Evolutionary conservation across 208 protist genomes (phyloP), one percentile per base, ranked within the genome.

Genomic region (Leishmania turanica): DNA sequence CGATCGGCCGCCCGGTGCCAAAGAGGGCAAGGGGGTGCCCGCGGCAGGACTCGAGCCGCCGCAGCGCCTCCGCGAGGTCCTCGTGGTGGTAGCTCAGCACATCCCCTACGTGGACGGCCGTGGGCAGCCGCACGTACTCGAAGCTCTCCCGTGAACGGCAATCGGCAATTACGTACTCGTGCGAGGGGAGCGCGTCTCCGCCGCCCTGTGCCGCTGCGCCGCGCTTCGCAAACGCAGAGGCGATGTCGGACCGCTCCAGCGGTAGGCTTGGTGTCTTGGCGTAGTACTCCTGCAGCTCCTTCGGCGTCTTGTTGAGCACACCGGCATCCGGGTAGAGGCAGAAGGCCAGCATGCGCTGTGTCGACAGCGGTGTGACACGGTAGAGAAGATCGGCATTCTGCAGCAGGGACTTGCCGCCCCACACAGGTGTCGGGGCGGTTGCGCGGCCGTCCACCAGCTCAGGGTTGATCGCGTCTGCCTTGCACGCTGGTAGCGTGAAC

Each of bases 151-250:
- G 53, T 0, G 94, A 90, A 56, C 96, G 90, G 85, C 94, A 98
- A 84, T 98, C 95, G n/a, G 96, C 80, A 7, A 98, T 84, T 74
- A 97, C 84, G 83, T 96, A 98, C 80, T 92, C 87, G 7, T 94
- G 77, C 40, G 85, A 6, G 47, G 87, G 80, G 31, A 70, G 37
- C 70, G 34, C 76, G 13, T 83, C 74, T 13, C 40, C 64, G 21
- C 31, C 62, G 5, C 24, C 3, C 7, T 42, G 51, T 73, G 49
- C 49, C 40, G 17, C 60, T 24, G 34, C 54, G 69, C 3, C 27
- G 53, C 78, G 60, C 40, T 76, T 76, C 4, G 90, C 68, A 69
- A 98, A 98, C 45, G 90, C 90, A 15, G 88, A 58, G 6, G 83
- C 87, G 77, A 96, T 75, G 82, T 98, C 95, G 37, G 83, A 82